A percentile compares a stretch with the other conserved stretches of the same genome.
These are phyloP conservation scores for Scutellaria minor DNA, from an alignment of 257 asterid genomes.

Conservation along the genomic window DNA sequence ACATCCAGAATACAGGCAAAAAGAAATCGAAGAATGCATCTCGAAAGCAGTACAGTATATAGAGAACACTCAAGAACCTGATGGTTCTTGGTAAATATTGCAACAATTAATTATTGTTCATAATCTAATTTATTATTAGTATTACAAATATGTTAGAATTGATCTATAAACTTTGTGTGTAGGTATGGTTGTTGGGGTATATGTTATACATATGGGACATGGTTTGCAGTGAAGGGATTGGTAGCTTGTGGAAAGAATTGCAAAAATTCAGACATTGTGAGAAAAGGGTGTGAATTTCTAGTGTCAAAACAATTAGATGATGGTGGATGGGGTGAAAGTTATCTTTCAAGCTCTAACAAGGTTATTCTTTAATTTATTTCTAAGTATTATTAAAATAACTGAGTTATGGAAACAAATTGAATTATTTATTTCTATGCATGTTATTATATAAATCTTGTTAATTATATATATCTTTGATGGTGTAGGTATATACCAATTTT, in stretches of 20 bases:
- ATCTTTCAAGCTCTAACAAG: constrained; percentile 45
- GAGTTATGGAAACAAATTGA: not conserved
- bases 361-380: constrained; percentile 21
- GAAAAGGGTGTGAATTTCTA: constrained; percentile 52
- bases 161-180: not conserved
- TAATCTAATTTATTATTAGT: too few relatives aligned
- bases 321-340: constrained; percentile 81
- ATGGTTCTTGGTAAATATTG: constrained; percentile 57
- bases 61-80: constrained; percentile 47
- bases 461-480: not conserved
- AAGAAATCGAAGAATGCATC: constrained; percentile 55
- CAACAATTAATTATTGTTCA: not conserved
- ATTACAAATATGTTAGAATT: not conserved
- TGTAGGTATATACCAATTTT: constrained; percentile 47
- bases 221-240: constrained; percentile 58
- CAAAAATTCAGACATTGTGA: constrained; percentile 31
- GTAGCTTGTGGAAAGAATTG: constrained; percentile 48
- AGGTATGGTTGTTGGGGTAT: constrained; percentile 68
- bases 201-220: constrained; percentile 63
- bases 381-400: too few relatives aligned
- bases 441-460: not conserved
- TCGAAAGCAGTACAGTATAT: constrained; percentile 42
- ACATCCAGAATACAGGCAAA: constrained; percentile 44
- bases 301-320: constrained; percentile 49
- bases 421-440: not conserved